Evolutionary conservation across 2,329 filamentous ascomycete species (phyloP), one percentile per base, ranked within the genome.

Genomic region (Esteya vermicola): DNA sequence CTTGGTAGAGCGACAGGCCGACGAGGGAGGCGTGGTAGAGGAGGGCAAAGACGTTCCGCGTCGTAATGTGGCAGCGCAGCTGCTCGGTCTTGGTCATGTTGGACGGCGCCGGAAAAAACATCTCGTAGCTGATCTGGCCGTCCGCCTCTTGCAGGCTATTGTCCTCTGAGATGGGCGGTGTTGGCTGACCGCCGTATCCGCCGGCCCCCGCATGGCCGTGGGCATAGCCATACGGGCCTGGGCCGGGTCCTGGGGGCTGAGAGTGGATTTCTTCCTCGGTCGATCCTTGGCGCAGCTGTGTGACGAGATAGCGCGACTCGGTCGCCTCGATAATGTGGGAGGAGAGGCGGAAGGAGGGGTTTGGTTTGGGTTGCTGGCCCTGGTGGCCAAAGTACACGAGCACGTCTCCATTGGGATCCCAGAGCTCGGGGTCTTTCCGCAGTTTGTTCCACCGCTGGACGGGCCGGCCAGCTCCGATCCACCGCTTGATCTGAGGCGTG

Each of bases 31-130:
- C 71, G 38, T 73, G 67, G 49, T 74, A 77, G 2, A 82, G 55
- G 26, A 82, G 57, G 0, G 78, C 78, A 48, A 84, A 75, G 33
- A 82, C 70, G 49, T 83, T 84, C 18, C 79, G 70, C 1, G 78
- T 78, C 0, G 78, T 77, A 35, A 82, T 65, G 47, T 78, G 73
- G 46, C 80, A 65, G 1, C 73, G 63, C 2, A 68, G 62, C 40
- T 66, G 67, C 32, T 67, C 69, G 16, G 55, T 55, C 50, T 56
- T 66, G 48, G 51, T 64, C 30, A 69, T 49, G 28, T 68, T 63
- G 2, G 62, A 47, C 0, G 75, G 75, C 0, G 73, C 64, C 0
- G 75, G 67, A 44, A 82, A 78, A 57, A 70, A 75, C 54, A 82
- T 70, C 50, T 78, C 68, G 43, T 76, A 76, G 3, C 66, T 70